Percentiles rank a stretch among this genome's conserved stretches.
Evolutionary conservation across 306 rosid genomes (phyloP).

Genomic region (Quercus wislizeni): DNA sequence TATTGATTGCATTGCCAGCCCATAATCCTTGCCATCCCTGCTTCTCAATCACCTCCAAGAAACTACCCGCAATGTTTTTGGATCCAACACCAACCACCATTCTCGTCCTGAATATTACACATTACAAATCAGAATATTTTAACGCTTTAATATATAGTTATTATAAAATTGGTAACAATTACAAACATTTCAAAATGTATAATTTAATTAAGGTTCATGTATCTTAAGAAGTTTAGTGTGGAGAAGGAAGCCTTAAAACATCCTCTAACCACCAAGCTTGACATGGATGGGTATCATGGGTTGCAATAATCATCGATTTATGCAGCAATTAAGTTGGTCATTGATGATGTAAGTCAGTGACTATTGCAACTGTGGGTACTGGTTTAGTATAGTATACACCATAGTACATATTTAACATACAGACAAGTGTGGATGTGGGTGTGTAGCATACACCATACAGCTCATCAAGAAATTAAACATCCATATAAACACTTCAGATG

Average conservation of each 20-base stretch:
- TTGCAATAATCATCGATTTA: neutral
- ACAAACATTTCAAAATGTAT: neutral
- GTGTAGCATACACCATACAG: neutral
- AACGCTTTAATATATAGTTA: neutral
- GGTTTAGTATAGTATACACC: neutral
- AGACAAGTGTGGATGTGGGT: too few species aligned
- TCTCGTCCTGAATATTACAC: constrained; percentile 67
- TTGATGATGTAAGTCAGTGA: neutral
- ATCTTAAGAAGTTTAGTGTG: neutral
- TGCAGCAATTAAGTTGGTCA: neutral
- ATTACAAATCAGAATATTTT: neutral
- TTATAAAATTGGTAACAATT: neutral
- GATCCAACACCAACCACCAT: constrained; percentile 99
- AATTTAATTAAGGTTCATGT: neutral
- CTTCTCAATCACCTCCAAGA: constrained; percentile 77
- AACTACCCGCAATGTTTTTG: constrained; percentile 70
- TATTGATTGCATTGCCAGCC: constrained; percentile 94
- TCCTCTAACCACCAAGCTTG: neutral
- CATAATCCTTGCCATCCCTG: constrained; percentile 99
- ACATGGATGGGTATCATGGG: neutral
- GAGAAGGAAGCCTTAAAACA: neutral
- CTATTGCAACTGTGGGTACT: too few species aligned
- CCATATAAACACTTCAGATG: neutral
- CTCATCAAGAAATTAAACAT: neutral
- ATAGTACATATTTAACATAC: too few species aligned